A percentile compares a stretch with the other conserved stretches of the same genome.
Evolutionary conservation across 1,139 yeast species (phyloP).

Genomic region (Arxiozyma slooffiae): DNA sequence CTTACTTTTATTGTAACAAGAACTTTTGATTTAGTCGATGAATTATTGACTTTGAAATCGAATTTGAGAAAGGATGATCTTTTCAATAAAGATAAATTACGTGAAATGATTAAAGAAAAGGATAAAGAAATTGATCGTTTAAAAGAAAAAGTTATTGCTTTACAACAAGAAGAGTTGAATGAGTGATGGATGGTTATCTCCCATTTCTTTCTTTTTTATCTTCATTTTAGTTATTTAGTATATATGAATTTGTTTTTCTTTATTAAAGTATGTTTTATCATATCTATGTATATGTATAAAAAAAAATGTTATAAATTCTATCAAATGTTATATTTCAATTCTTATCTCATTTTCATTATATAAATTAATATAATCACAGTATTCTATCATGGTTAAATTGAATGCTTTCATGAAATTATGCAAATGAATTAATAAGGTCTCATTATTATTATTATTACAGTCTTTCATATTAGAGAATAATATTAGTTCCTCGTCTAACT

Average conservation of each 20-base stretch:
- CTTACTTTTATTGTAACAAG: conserved; percentile 76
- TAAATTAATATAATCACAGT: conserved; percentile 16
- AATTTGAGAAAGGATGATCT: conserved; percentile 26
- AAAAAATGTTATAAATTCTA: neutral
- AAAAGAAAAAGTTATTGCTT: conserved; percentile 61
- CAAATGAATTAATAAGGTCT: neutral
- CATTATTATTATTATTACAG: neutral
- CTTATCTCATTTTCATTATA: conserved; percentile 14
- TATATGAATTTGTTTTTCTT: conserved; percentile 1
- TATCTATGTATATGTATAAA: neutral
- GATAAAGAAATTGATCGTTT: conserved; percentile 56
- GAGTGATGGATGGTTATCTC: too few relatives aligned
- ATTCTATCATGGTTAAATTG: conserved; percentile 18
- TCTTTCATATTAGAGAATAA: neutral
- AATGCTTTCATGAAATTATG: conserved; percentile 8
- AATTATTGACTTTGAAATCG: conserved; percentile 57
- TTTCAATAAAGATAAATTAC: conserved; percentile 4
- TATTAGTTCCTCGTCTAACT: too few relatives aligned
- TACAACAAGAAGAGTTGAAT: conserved; percentile 42
- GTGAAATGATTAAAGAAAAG: conserved; percentile 35
- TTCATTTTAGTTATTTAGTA: neutral
- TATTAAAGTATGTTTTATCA: too few relatives aligned
- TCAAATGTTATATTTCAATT: conserved; percentile 21
- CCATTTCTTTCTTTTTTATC: too few relatives aligned
- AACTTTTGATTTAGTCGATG: conserved; percentile 76